Evolutionary conservation across 306 rosid species (phyloP).

Genomic region (Ammopiptanthus mongolicus): DNA sequence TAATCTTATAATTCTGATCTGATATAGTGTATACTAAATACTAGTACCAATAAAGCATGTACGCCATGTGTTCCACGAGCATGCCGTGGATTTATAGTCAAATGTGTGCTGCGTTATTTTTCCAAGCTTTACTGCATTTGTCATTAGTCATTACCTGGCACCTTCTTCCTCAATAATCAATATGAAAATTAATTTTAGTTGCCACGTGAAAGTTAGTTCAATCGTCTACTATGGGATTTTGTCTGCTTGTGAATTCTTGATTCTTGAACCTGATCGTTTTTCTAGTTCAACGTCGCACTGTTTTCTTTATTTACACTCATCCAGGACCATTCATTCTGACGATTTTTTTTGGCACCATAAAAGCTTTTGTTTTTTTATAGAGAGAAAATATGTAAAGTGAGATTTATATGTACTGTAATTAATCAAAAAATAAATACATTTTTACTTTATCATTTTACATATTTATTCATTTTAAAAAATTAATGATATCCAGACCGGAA

Average conservation of each 20-base stretch:
- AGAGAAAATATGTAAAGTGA: too few species aligned
- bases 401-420: too few species aligned
- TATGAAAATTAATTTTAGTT: not conserved
- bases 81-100: not conserved
- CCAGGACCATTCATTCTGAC: too few species aligned
- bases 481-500: too few species aligned
- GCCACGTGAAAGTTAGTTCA: slow-evolving; percentile 24
- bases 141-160: slow-evolving; percentile 1
- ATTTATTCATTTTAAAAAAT: too few species aligned
- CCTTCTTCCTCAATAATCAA: not conserved
- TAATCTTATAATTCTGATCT: too few species aligned
- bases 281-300: not conserved
- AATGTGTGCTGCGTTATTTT: not conserved
- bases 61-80: not conserved
- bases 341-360: too few species aligned
- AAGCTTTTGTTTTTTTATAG: too few species aligned
- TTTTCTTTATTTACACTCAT: not conserved
- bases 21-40: too few species aligned
- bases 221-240: not conserved
- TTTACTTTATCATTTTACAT: too few species aligned
- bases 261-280: not conserved
- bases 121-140: not conserved
- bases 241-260: not conserved
- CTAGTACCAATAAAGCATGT: too few species aligned
- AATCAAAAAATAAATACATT: too few species aligned